Evolutionary conservation across 345 rosid species (phyloP).

Genomic region (Raphanus raphanistrum): DNA sequence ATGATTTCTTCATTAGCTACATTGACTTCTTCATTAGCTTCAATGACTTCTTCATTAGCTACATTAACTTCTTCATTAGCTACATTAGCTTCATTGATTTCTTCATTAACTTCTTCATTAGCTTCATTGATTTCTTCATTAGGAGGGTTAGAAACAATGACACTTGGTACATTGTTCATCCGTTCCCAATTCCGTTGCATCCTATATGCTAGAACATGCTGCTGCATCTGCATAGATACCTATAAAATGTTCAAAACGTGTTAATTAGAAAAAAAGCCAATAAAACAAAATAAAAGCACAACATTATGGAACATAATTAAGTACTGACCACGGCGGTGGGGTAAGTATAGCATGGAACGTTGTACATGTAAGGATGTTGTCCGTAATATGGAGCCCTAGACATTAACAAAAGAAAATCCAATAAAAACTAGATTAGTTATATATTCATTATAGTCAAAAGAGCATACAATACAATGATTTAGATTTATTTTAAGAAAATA

Average conservation of each 20-base stretch:
- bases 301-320: background rate
- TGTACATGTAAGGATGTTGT: background rate
- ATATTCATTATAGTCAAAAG: background rate
- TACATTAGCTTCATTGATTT: too few species aligned
- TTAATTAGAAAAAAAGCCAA: background rate
- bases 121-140: background rate
- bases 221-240: background rate
- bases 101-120: too few species aligned
- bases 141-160: background rate
- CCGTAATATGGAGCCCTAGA: background rate
- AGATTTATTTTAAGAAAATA: background rate
- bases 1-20: background rate
- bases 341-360: background rate
- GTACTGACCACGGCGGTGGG: conserved; percentile 5
- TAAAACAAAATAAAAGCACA: background rate
- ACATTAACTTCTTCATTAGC: background rate
- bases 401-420: background rate
- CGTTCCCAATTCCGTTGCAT: background rate
- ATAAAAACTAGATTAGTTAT: background rate
- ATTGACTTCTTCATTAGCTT: background rate
- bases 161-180: background rate
- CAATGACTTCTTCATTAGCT: background rate
- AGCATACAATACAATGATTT: background rate
- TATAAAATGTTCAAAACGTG: background rate
- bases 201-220: background rate